Base-by-base conservation (phyloP, 2,329 filamentous ascomycete genomes). In the Trichoderma sp. region DNA sequence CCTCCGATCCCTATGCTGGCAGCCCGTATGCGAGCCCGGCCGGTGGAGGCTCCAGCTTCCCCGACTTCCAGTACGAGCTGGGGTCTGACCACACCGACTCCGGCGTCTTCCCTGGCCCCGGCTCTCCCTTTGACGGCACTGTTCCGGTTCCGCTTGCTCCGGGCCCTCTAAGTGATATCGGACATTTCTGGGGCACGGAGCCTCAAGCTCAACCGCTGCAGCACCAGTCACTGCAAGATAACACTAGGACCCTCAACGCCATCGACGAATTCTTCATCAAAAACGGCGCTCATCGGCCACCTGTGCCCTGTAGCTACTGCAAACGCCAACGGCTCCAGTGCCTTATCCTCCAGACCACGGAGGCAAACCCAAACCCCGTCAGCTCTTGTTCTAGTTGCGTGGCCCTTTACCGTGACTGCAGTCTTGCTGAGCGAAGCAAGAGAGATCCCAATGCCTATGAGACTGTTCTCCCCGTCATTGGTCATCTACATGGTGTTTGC, bases 361-460 rank as follows among this genome's bases (percentile, higher is more conserved):
- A 81, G 0, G 86, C 83, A 29, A 89, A 89, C 74, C 87, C 87
- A 0, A 89, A 88, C 73, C 87, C 87, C 2, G 81, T 86, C 67
- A 82, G 81, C 6, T 84, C 87, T 0, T 89, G 87, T 77, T 88
- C 87, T 3, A 88, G 86, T 76, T 89, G 87, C 74, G 87, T 87
- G 5, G 87, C 87, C 0, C 80, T 89, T 2, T 88, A 87, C 74
- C 82, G 87, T 1, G 85, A 88, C 75, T 89, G 87, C 78, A 88
- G 87, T 68, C 81, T 88, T 6, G 84, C 87, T 1, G 84, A 78
- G 76, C 75, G 83, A 14, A 82, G 84, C 21, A 89, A 89, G 77
- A 84, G 87, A 9, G 81, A 84, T 2, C 83, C 86, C 0, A 86
- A 84, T 0, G 79, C 82, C 2, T 89, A 88, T 77, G 87, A 89